Conservation (phyloP, 148 eudicot genomes). For the Bassia scoparia region DNA sequence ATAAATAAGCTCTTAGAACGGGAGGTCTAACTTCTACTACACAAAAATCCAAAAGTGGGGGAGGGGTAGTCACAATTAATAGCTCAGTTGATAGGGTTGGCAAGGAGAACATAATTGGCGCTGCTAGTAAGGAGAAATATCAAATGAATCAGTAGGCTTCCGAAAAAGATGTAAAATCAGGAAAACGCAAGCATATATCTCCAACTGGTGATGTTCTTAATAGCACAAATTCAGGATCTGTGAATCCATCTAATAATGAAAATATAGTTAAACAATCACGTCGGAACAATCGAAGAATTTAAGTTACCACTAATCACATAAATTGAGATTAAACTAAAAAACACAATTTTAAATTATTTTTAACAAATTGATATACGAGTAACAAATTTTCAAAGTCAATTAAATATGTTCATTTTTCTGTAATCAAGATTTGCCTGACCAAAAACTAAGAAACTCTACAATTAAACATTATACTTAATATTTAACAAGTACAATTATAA, state of each 20-base stretch:
- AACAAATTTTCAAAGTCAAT: no score
- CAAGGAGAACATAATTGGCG: background rate
- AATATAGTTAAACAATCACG: constrained; percentile 23
- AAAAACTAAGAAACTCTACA: no score
- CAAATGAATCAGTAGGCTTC: constrained; percentile 13
- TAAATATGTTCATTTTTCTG: no score
- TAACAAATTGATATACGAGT: no score
- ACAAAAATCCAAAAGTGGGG: constrained; percentile 11
- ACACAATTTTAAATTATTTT: no score
- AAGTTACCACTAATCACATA: no score
- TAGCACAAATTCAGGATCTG: constrained; percentile 12
- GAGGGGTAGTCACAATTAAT: constrained; percentile 12
- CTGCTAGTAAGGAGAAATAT: no score
- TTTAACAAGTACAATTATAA: no score
- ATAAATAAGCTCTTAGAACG: constrained; percentile 19
- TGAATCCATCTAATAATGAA: constrained; percentile 20
- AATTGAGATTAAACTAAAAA: no score
- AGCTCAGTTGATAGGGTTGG: constrained; percentile 9
- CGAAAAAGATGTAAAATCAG: constrained; percentile 2
- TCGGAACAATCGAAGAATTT: no score
- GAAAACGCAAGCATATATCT: constrained; percentile 22
- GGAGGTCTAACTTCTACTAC: constrained; percentile 18
- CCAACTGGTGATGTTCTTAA: constrained; percentile 6
- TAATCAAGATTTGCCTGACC: no score
- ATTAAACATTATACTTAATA: no score